These are phyloP conservation scores for Moricandia moricandioides DNA, from an alignment of 345 rosid species.

Conservation along the genomic window DNA sequence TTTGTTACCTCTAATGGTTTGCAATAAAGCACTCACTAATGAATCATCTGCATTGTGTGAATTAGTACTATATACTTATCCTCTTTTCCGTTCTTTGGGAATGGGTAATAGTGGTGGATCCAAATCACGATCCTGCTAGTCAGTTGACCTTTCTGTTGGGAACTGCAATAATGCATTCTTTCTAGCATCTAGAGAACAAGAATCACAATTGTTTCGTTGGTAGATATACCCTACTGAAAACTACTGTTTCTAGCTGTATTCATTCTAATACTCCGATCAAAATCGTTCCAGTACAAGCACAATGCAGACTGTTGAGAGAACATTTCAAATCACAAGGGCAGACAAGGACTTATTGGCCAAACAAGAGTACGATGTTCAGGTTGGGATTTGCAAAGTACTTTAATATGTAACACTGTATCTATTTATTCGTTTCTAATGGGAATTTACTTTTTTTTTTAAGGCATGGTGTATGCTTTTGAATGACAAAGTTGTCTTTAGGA, in stretches of 20 bases:
- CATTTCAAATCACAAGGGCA: slow-evolving; percentile 69
- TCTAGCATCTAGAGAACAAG: neutral
- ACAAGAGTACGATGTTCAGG: slow-evolving; percentile 84
- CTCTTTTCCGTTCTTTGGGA: neutral
- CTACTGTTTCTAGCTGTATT: slow-evolving; percentile 7
- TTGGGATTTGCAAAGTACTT: slow-evolving; percentile 28
- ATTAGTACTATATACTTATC: slow-evolving; percentile 1
- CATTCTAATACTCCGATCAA: slow-evolving; percentile 26
- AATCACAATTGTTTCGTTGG: neutral
- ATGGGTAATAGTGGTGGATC: neutral
- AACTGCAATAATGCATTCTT: neutral
- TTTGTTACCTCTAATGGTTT: neutral
- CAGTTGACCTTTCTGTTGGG: neutral
- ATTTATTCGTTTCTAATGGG: slow-evolving; percentile 17
- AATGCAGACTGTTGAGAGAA: slow-evolving; percentile 60
- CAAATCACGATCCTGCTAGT: neutral
- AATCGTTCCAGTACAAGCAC: slow-evolving; percentile 66
- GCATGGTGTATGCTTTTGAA: slow-evolving; percentile 99
- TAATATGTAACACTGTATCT: neutral
- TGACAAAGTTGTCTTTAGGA: slow-evolving; percentile 90
- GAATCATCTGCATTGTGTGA: slow-evolving; percentile 1
- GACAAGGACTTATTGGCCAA: slow-evolving; percentile 67
- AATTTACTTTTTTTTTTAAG: slow-evolving; percentile 40
- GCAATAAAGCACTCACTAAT: neutral
- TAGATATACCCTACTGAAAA: neutral